Conservation (phyloP, 768 basidiomycete genomes). For the Filobasidium wieringae region DNA sequence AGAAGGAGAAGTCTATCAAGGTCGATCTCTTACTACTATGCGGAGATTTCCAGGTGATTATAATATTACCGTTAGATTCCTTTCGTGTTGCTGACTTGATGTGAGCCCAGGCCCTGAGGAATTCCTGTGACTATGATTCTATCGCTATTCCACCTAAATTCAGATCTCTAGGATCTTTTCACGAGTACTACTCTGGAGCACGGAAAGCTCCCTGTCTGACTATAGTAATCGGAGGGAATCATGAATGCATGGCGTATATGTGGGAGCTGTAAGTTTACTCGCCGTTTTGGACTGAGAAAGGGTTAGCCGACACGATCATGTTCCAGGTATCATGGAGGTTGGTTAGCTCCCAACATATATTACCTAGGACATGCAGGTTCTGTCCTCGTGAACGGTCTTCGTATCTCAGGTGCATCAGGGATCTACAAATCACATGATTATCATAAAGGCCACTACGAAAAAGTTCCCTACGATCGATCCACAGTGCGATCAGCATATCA, state of each 20-base stretch:
- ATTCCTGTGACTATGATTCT: conserved; percentile 67
- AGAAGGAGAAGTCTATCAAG: conserved; percentile 51
- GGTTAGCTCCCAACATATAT: conserved; percentile 94
- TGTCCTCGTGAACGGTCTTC: conserved; percentile 70
- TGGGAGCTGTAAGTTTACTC: conserved; percentile 68
- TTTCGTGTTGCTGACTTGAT: neutral
- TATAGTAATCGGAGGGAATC: conserved; percentile 91
- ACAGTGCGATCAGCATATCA: conserved; percentile 80
- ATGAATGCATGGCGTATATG: conserved; percentile 92
- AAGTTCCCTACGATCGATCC: conserved; percentile 61
- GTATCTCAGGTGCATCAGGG: conserved; percentile 82
- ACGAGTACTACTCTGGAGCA: conserved; percentile 74
- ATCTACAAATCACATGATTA: conserved; percentile 78
- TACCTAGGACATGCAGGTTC: conserved; percentile 87
- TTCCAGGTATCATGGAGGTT: conserved; percentile 81
- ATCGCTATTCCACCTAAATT: conserved; percentile 91
- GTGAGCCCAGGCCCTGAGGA: conserved; percentile 63
- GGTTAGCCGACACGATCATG: neutral
- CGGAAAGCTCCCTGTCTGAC: conserved; percentile 75
- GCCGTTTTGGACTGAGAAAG: neutral
- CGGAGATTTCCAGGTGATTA: conserved; percentile 62
- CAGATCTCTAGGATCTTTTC: conserved; percentile 67
- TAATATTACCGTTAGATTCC: neutral
- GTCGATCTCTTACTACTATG: conserved; percentile 83
- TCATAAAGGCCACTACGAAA: conserved; percentile 59